These are phyloP conservation scores for Reticulascus tulasneorum DNA, from an alignment of 2,329 filamentous ascomycete species.

Conservation along the genomic window DNA sequence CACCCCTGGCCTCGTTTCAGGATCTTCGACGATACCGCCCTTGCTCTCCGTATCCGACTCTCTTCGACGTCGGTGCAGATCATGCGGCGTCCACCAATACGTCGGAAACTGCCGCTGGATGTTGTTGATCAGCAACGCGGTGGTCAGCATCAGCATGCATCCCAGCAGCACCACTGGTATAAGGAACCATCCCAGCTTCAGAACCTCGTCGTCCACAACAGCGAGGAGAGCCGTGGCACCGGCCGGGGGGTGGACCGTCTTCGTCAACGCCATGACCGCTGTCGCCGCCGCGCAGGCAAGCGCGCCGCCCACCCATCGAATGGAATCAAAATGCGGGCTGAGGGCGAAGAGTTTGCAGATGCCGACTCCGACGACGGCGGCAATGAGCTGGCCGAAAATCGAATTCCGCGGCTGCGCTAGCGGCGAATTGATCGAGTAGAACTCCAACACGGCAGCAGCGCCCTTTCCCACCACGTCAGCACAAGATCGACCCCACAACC, in stretches of 20 bases:
- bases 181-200: conserved; percentile 63
- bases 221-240: conserved; percentile 71
- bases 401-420: conserved; percentile 70
- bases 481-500: conserved; percentile 1
- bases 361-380: conserved; percentile 55
- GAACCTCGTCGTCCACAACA: conserved; percentile 52
- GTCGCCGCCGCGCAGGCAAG: conserved; percentile 62
- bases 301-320: conserved; percentile 63
- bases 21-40: no score
- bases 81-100: conserved; percentile 64
- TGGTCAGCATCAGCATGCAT: conserved; percentile 54
- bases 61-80: conserved; percentile 9
- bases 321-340: conserved; percentile 37
- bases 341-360: conserved; percentile 64
- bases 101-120: conserved; percentile 61
- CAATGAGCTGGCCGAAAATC: conserved; percentile 62
- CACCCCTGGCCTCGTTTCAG: no score
- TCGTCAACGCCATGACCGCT: conserved; percentile 63
- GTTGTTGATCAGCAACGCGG: conserved; percentile 66
- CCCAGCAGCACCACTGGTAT: conserved; percentile 61
- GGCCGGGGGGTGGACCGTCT: conserved; percentile 69
- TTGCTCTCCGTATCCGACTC: conserved; percentile 3
- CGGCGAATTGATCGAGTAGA: conserved; percentile 67
- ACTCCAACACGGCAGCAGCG: conserved; percentile 72
- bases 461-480: conserved; percentile 41